These are phyloP conservation scores for Saccharomycopsis selenospora DNA, from an alignment of 805 yeast species.

Conservation along the genomic window DNA sequence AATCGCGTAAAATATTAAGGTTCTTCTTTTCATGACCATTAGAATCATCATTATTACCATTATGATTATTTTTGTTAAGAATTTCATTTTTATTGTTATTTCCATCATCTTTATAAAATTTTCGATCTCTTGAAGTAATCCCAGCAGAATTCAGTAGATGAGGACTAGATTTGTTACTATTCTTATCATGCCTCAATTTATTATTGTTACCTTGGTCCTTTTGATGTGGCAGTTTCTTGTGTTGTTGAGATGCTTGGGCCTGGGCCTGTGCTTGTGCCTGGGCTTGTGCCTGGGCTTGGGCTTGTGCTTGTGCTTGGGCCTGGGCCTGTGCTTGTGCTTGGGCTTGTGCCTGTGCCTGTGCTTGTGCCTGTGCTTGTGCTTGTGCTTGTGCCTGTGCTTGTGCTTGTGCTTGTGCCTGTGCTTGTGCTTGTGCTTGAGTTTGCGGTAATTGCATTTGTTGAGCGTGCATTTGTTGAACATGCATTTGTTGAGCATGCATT, in stretches of 20 bases:
- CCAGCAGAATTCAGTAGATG: no score
- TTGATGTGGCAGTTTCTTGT: conserved; percentile 24
- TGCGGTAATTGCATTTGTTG: conserved; percentile 2
- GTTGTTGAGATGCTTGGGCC: conserved; percentile 22
- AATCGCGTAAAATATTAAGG: conserved; percentile 64
- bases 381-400: no score
- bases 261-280: conserved; percentile 19
- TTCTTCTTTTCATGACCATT: conserved; percentile 11
- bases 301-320: conserved; percentile 22
- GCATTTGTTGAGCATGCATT: conserved; percentile 25
- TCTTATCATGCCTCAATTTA: no score
- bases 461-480: no score
- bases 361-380: no score
- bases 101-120: no score
- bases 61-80: neutral
- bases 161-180: no score
- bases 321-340: conserved; percentile 26
- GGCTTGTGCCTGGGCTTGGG: conserved; percentile 21
- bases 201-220: conserved; percentile 27
- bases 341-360: conserved; percentile 25
- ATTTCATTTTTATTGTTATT: neutral
- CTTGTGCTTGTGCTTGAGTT: neutral
- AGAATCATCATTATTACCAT: neutral
- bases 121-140: no score
- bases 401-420: neutral